Base-by-base conservation (phyloP, 768 basidiomycete species). In the Suillus decipiens region DNA sequence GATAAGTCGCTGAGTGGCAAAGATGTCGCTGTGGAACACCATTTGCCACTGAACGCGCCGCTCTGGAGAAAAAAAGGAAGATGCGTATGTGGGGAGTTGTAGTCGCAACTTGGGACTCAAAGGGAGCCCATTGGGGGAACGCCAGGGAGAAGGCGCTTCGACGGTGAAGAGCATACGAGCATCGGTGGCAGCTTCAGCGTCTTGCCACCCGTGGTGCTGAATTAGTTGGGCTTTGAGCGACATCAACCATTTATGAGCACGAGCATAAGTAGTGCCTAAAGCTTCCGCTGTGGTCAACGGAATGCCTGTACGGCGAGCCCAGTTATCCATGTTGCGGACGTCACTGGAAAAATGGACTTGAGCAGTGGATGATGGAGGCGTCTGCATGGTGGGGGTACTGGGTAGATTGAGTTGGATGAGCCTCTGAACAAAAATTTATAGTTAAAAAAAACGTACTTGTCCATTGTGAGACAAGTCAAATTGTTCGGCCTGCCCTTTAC, bases 31-130 rank as follows among this genome's bases (percentile, higher is more conserved):
- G 72, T 89, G 91, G 72, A 94, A 94, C 69, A 92, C 90, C 91
- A 93, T 92, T 73, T 93, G 86, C 92, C 92, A 94, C 72, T 93
- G 91, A 53, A 93, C 84, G 64, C 90, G 86, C 68, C 92, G 80
- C 73, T 93, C 90, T 12, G 90, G 90, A 56, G 88, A 89, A 78
- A 93, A 94, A 77, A 94, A 93, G 31, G 92, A 91, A 45, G 87
- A 88, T 43, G 92, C 91, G 66, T 93, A 86, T 63, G 87, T 81
- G 9, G 92, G 92, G 41, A 93, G 82, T 70, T 90, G 87, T 8
- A 93, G 79, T 53, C 82, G 86, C 69, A 90, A 78, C 70, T 86
- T 82, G 63, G 92, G 92, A 61, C 89, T 88, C 48, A 89, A 88
- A 8, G 92, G 91, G 51, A 93, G 81, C 66, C 89, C 89, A 63